Evolutionary conservation across 768 basidiomycete genomes (phyloP), one percentile per base, ranked within the genome.

Genomic region (Arthromyces matolae): DNA sequence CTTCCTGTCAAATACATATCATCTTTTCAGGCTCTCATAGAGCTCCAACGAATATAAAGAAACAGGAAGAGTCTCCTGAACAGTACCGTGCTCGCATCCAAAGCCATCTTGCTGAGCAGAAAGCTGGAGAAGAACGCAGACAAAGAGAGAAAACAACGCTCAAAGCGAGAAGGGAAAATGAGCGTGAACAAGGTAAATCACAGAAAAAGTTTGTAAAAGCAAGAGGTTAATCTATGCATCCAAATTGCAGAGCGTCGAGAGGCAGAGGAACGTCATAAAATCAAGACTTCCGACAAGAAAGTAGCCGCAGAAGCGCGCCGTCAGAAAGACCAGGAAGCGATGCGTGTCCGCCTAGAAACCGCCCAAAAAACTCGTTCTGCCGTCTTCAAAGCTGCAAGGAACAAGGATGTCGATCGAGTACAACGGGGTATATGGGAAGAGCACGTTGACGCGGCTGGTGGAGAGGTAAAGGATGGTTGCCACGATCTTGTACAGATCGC

Each of bases 381-480:
- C 25, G 73, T 80, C 23, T 89, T 91, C 62, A 68, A 74, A 13
- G 84, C 85, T 20, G 84, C 85, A 38, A 79, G 86, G 14, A 60
- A 65, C 13, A 76, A 78, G 9, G 70, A 86, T 28, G 57, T 64
- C 14, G 73, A 64, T 7, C 65, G 64, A 40, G 86, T 88, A 43
- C 81, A 78, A 67, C 76, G 78, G 53, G 80, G 79, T 23, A 65
- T 89, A 18, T 86, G 79, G 77, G 85, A 86, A 66, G 75, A 84
- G 36, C 65, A 67, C 25, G 83, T 89, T 47, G 85, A 88, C 63
- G 81, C 84, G 32, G 72, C 80, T 8, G 87, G 86, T 39, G 83
- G 84, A 24, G 86, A 89, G 68, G 65, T 83, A 45, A 80, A 78
- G 57, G 55, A 62, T 43, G 80, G 80, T 18, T 76, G 77, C 54